Evolutionary conservation across 257 asterid genomes (phyloP).

Genomic region (Thymus quinquecostatus): DNA sequence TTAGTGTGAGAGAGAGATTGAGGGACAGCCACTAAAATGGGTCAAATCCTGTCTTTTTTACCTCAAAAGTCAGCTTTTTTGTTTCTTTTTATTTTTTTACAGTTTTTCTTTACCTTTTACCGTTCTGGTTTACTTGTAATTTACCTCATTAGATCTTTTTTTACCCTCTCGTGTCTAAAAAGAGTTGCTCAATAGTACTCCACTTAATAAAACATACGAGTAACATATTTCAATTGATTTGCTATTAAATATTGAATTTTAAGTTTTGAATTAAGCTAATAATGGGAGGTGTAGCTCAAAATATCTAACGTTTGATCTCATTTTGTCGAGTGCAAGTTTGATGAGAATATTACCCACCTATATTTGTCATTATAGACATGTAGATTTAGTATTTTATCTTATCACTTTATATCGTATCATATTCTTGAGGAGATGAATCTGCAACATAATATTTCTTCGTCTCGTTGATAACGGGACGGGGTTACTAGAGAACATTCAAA

Average conservation of each 20-base stretch:
- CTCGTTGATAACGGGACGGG: too few relatives aligned
- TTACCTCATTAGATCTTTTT: neutral
- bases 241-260: neutral
- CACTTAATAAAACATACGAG: conserved; percentile 9
- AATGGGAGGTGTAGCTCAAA: neutral
- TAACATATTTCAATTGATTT: conserved; percentile 9
- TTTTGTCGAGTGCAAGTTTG: neutral
- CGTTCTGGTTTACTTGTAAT: conserved; percentile 5
- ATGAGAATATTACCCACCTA: too few relatives aligned
- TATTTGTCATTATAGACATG: too few relatives aligned
- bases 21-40: conserved; percentile 40
- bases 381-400: neutral
- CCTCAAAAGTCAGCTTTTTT: conserved; percentile 33
- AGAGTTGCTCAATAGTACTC: conserved; percentile 10
- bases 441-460: too few relatives aligned
- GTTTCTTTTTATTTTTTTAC: neutral
- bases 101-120: conserved; percentile 10
- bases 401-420: neutral
- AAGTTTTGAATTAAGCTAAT: neutral
- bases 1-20: conserved; percentile 31
- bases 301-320: neutral
- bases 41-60: conserved; percentile 64
- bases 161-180: conserved; percentile 16
- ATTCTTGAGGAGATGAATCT: too few relatives aligned
- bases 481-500: too few relatives aligned